Conservation (phyloP, 1,139 yeast species). For the Geotrichum carabidarum region DNA sequence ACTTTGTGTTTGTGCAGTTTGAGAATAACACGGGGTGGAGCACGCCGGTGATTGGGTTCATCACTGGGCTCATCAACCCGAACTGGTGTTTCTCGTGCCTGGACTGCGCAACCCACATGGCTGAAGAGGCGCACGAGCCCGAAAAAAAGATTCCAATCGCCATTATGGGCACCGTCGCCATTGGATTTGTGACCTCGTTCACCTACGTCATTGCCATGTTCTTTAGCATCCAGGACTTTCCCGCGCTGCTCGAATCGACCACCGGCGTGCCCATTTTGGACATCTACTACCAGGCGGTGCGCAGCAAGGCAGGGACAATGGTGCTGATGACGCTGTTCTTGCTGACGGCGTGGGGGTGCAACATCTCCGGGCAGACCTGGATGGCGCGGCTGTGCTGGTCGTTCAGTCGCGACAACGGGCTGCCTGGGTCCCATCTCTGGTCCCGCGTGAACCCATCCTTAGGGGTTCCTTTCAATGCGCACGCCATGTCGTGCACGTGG, state of each 20-base stretch:
- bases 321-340: constrained; percentile 54
- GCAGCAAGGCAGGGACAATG: constrained; percentile 50
- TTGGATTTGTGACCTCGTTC: constrained; percentile 54
- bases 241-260: constrained; percentile 41
- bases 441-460: constrained; percentile 44
- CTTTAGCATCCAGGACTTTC: constrained; percentile 51
- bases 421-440: constrained; percentile 49
- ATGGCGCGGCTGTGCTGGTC: constrained; percentile 75
- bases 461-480: constrained; percentile 52
- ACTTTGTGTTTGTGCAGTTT: constrained; percentile 49
- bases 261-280: constrained; percentile 58
- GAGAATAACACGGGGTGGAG: constrained; percentile 55
- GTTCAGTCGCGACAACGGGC: constrained; percentile 62
- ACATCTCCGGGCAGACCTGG: constrained; percentile 70
- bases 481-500: constrained; percentile 47
- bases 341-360: constrained; percentile 64
- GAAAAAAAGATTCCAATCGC: constrained; percentile 52
- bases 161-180: constrained; percentile 51
- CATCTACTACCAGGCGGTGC: constrained; percentile 55
- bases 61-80: constrained; percentile 57
- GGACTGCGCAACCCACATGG: constrained; percentile 59
- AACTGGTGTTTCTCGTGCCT: constrained; percentile 58
- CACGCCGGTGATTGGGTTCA: constrained; percentile 50
- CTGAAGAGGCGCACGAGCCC: constrained; percentile 52
- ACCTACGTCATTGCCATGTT: constrained; percentile 53